Base-by-base conservation (phyloP, 305 asterid genomes). In the Fraxinus albicans region DNA sequence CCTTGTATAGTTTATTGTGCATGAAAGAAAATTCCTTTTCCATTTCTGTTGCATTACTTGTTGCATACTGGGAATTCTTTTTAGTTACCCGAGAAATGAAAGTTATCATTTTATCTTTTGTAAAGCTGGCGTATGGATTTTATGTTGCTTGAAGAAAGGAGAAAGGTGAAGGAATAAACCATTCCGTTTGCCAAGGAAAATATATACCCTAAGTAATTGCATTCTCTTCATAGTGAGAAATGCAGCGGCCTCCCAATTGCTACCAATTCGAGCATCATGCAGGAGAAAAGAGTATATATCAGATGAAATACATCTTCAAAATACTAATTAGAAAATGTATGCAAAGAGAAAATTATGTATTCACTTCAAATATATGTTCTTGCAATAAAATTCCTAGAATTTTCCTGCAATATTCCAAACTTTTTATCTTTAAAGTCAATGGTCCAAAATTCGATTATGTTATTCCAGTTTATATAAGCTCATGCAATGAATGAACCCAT, bases 81-180 rank as follows among this genome's bases (percentile, higher is more conserved):
- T 63, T 8, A 63, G 72, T 63, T 63, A 63, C 72, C 72, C 34
- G 13, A 63, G 72, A 63, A 63, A 23, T 63, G 72, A 6, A 63
- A 21, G 72, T 53, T 27, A 65, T 3, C 60, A 50, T 50, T 50
- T 15, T 4, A 17, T 4, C 63, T 53, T 53, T 4, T 17, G 23
- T 53, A 4, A 53, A 35, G 83, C 77, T 77, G 58, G 74, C 72
- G 67, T 85, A 79, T 76, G 60, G 58, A 67, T 76, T 82, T 2
- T 8, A 84, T 75, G 50, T 79, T 81, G 36, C 83, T 38, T 79
- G 25, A 53, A 21, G 15, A 23, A 12, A 12, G 17, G 17, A 44
- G 17, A 44, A 81, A 80, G 70, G 70, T 77, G 34, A 77, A 81
- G 40, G 82, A 82, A 27, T 83, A 65, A 33, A 13, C 72, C 33